Conservation (phyloP, 2,329 filamentous ascomycete species). For the Phialophora macrospora region DNA sequence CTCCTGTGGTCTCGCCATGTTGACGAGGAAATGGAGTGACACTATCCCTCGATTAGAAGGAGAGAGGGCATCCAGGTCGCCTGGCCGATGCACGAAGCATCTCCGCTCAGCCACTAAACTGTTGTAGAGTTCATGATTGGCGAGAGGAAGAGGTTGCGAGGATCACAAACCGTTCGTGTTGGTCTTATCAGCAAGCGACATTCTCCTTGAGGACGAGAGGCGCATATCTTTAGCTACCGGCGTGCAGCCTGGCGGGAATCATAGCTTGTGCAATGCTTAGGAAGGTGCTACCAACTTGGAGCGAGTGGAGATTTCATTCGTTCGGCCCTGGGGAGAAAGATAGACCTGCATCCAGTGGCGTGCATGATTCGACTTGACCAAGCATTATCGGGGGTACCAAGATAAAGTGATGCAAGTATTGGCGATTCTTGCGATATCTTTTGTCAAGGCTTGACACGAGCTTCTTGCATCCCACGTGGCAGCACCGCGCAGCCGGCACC, state of each 20-base stretch:
- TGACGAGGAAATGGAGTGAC: not conserved
- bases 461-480: constrained; percentile 11
- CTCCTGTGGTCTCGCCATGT: not conserved
- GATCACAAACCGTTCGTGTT: not conserved
- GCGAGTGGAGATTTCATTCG: constrained; percentile 3
- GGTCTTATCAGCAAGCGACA: constrained; percentile 12
- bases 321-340: constrained; percentile 3
- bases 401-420: constrained; percentile 1
- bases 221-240: not conserved
- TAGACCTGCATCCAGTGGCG: constrained; percentile 12
- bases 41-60: constrained; percentile 14
- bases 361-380: constrained; percentile 5
- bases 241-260: not conserved
- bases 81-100: constrained; percentile 4
- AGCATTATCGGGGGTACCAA: constrained; percentile 1
- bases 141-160: not conserved
- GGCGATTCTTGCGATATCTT: not conserved
- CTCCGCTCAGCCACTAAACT: not conserved
- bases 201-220: constrained; percentile 3
- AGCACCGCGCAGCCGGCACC: not conserved
- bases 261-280: not conserved
- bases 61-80: not conserved
- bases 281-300: not conserved
- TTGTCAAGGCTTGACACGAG: constrained; percentile 5
- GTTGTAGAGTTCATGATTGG: not conserved